A percentile compares a stretch with the other conserved stretches of the same genome.
Evolutionary conservation across 108 stramenopile species (phyloP).

Genomic region (Cyclotella sp.): DNA sequence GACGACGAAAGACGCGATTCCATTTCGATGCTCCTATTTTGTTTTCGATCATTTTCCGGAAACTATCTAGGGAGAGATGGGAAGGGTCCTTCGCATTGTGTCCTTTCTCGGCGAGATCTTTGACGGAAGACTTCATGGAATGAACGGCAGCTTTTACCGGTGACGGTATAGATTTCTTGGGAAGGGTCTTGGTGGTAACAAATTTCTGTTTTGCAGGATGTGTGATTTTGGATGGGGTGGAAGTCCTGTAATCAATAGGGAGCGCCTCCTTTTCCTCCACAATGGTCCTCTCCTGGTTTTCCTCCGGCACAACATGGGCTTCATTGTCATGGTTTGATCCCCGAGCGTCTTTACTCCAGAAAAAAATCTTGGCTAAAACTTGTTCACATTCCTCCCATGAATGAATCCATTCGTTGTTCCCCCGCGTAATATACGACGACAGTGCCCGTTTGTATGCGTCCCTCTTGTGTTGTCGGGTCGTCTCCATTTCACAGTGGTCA

Average conservation of each 20-base stretch:
- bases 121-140: neutral
- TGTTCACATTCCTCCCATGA: constrained; percentile 32
- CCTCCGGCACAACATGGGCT: neutral
- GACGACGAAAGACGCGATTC: constrained; percentile 14
- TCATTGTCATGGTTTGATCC: neutral
- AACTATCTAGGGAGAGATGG: constrained; percentile 19
- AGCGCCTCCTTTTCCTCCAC: neutral
- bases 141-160: neutral
- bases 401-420: constrained; percentile 25
- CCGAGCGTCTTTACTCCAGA: neutral
- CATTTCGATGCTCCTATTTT: constrained; percentile 19
- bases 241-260: neutral
- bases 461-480: neutral
- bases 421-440: constrained; percentile 11
- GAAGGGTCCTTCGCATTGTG: neutral
- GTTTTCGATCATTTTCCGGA: constrained; percentile 12
- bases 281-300: neutral
- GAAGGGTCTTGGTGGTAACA: constrained; percentile 15
- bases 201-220: neutral
- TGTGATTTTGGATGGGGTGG: neutral
- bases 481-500: constrained; percentile 2
- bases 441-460: constrained; percentile 17
- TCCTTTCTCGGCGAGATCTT: neutral
- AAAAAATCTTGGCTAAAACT: constrained; percentile 17
- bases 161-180: constrained; percentile 25